Evolutionary conservation across 2,329 filamentous ascomycete genomes (phyloP), one percentile per base, ranked within the genome.

Genomic region (Phialocephala sp.): DNA sequence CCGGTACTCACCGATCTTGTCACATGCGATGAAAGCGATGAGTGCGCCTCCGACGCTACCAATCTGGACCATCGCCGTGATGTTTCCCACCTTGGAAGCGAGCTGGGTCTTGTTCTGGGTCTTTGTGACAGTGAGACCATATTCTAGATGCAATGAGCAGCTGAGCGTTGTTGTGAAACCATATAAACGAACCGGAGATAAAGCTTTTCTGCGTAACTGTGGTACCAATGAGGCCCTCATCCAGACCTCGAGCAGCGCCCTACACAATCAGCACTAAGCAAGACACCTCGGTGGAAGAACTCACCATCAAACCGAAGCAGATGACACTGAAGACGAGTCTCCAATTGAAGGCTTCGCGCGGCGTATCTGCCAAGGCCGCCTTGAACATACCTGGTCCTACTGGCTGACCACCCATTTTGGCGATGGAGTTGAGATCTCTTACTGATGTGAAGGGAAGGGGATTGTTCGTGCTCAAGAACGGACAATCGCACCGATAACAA

Each of bases 11-110:
- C 70, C 67, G 47, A 69, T 75, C 54, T 68, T 70, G 47, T 71
- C 68, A 62, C 64, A 68, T 20, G 65, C 62, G 39, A 71, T 68
- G 62, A 71, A 71, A 73, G 68, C 71, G 54, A 72, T 68, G 20
- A 72, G 39, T n/a, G 78, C 77, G 18, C 77, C 77, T 9, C 74
- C 75, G 20, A 79, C 73, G 66, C 74, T 76, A 2, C 78, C 78
- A 45, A 80, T 77, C 37, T 79, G 77, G 11, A 79, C 78, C 77
- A 79, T 79, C 1, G 78, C 75, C 4, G 76, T 77, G 43, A 80
- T 76, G 59, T 78, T 79, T 2, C 75, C 77, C 32, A 76, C 72
- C 45, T 73, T 73, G 39, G 76, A 71, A 14, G 77, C 76, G 60
- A 75, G 72, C 14, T 75, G 66, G 11, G 62, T 67, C 24, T 72